Conservation (phyloP, 2,329 filamentous ascomycete genomes). For the Trichoderma sp. region DNA sequence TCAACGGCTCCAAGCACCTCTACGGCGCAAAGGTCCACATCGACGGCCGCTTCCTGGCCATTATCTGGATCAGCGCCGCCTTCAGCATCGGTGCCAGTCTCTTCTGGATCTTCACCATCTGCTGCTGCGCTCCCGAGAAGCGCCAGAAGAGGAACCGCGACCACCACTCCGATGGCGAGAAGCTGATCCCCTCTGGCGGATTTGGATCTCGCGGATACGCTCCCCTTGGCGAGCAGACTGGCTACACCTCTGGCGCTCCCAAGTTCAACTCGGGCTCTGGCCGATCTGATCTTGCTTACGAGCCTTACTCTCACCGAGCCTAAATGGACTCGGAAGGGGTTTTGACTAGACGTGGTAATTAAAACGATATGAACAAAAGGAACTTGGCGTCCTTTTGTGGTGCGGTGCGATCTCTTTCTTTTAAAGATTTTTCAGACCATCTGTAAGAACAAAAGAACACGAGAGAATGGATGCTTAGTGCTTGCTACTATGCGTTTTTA, state of each 20-base stretch:
- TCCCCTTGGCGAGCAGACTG: constrained; percentile 38
- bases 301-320: constrained; percentile 62
- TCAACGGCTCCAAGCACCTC: constrained; percentile 58
- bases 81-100: constrained; percentile 74
- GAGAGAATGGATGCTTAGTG: background rate
- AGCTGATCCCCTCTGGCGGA: constrained; percentile 48
- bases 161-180: constrained; percentile 49
- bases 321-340: constrained; percentile 38
- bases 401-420: background rate
- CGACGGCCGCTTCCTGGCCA: constrained; percentile 68
- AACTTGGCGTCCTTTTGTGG: background rate
- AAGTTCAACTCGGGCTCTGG: constrained; percentile 45
- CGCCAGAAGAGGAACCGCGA: constrained; percentile 39
- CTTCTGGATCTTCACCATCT: constrained; percentile 91
- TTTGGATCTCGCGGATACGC: constrained; percentile 37
- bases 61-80: constrained; percentile 77
- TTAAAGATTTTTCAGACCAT: background rate
- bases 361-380: background rate
- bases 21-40: constrained; percentile 71
- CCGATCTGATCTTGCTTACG: constrained; percentile 59
- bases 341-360: background rate
- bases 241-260: constrained; percentile 41
- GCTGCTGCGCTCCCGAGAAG: constrained; percentile 73
- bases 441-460: background rate
- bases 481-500: background rate